Evolutionary conservation across 73 alveolate genomes (phyloP), one percentile per base, ranked within the genome.

Genomic region (Paramecium sonneborni): DNA sequence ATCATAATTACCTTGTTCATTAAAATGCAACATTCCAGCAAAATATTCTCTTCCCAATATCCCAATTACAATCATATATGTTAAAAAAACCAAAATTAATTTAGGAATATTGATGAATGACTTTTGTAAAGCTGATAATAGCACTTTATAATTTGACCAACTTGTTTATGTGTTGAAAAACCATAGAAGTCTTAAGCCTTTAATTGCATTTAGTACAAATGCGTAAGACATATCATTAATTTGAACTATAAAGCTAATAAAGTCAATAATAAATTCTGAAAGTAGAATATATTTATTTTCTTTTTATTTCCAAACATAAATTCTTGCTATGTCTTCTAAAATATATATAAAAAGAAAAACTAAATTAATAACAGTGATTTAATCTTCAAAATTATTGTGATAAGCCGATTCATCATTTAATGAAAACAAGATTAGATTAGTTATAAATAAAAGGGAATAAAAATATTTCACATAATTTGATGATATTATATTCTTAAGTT

Each of bases 61-160:
- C 28, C 58, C 57, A 70, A 70, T 70, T 3, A 70, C 32, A 4
- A 32, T 8, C 26, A 28, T 15, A 35, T 32, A 70, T 4, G 34
- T 15, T 5, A 14, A 2, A 32, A 35, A 15, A 8, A 70, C 37
- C 1, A 70, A 15, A 3, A 70, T 21, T 35, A 32, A 15, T 23
- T 70, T 35, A 8, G 86, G 86, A 32, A 32, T 70, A 32, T 11
- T 24, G 5, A 12, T 5, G 11, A 70, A 32, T 28, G 30, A 15
- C 34, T 70, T 70, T 21, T 32, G 34, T 21, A 70, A 35, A 70
- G 86, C 86, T 4, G 26, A 35, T 15, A 70, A 32, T 35, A 70
- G 15, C 26, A 70, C 86, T 32, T n/a, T 70, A 70, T 70, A 70
- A 21, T 70, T 70, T 23, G 86, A 28, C 86, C 86, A 70, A 32